Evolutionary conservation across 1,284 basidiomycete genomes (phyloP).

Genomic region (Sporisorium iseilematis-ciliati): DNA sequence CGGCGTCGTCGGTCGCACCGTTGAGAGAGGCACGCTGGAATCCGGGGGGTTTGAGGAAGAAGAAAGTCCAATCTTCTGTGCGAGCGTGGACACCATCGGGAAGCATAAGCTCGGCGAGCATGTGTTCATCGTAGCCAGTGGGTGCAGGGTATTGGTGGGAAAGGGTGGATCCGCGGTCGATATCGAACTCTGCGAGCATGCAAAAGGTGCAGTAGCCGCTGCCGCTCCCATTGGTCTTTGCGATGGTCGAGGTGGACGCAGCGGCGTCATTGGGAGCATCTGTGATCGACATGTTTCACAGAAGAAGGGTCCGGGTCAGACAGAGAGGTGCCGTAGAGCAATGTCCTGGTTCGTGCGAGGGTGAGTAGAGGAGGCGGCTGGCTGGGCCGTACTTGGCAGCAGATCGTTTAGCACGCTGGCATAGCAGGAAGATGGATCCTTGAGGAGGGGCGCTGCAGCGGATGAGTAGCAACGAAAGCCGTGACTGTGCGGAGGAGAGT

Average conservation of each 20-base stretch:
- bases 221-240: constrained; percentile 5
- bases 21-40: constrained; percentile 14
- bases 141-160: constrained; percentile 58
- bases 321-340: no score
- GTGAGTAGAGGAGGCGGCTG: background rate
- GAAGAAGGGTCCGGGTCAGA: background rate
- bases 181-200: constrained; percentile 67
- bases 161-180: constrained; percentile 63
- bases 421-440: background rate
- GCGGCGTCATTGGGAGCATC: constrained; percentile 14
- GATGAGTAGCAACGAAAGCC: background rate
- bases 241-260: background rate
- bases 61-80: constrained; percentile 96
- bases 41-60: constrained; percentile 77
- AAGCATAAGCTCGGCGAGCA: constrained; percentile 96
- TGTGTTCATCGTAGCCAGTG: constrained; percentile 68
- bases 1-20: constrained; percentile 12
- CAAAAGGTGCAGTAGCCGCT: constrained; percentile 59
- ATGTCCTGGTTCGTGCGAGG: background rate
- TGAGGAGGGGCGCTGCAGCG: background rate
- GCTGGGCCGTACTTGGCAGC: constrained; percentile 1
- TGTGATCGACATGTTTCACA: constrained; percentile 27
- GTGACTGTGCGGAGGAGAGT: background rate
- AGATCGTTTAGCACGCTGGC: background rate
- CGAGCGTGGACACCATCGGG: constrained; percentile 96